Base-by-base conservation (phyloP, 148 eudicot genomes). In the Camellia japonica region DNA sequence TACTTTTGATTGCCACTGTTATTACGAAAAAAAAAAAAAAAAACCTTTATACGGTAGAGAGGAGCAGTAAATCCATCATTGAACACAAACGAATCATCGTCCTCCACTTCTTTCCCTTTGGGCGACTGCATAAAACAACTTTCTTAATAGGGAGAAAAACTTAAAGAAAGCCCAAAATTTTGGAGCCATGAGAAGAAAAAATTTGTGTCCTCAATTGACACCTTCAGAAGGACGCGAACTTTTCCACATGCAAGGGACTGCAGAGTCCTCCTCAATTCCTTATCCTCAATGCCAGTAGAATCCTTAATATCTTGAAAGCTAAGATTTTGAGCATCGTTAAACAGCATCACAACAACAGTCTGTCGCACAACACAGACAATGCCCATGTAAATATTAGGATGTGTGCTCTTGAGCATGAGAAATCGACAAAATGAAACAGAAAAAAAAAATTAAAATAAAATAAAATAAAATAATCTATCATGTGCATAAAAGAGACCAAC, bases 241-340 rank as follows among this genome's bases (percentile, higher is more conserved):
- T 95, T 95, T 19, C 99, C 99, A 80, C 97, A 93, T 51, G 99
- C 99, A 85, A 95, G 99, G 78, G 99, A 95, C 83, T 92, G 99
- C 66, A 95, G 84, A 74, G 97, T 95, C 82, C 99, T 90, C 44
- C 94, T 87, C 82, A 93, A 89, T 81, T 95, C 99, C 86, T 93
- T 95, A 78, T 95, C 99, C 88, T 93, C 97, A 74, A 95, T 93
- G 73, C 93, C 88, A 41, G 99, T 95, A 49, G 99, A 87, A 84
- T 95, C 97, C 82, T 89, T 93, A 20, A 95, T 90, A 88, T 95
- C 99, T 93, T 92, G 93, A 83, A 95, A 92, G 85, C 95, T 92
- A 62, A 93, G 90, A 76, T 90, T 90, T 86, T 95, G 86, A 62
- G 97, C 95, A 86, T 95, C 99, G 51, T 95, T 95, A 78, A 93